These are phyloP conservation scores for Magnusiomyces ingens DNA, from an alignment of 1,139 yeast species.

Conservation along the genomic window DNA sequence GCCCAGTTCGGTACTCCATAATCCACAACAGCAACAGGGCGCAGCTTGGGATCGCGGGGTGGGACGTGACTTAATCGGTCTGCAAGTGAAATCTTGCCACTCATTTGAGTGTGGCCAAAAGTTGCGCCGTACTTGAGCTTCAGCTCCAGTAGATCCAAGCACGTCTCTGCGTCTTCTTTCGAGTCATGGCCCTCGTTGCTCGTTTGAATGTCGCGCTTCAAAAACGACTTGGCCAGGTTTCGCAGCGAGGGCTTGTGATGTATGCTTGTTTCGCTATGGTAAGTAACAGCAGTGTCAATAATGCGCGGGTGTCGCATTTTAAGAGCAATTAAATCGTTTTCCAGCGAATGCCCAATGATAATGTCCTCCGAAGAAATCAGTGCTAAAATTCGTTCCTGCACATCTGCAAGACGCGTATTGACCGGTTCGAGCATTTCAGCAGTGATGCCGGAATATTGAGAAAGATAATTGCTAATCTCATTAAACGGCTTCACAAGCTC, in stretches of 20 bases:
- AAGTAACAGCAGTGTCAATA: slow-evolving; percentile 80
- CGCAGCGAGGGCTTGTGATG: slow-evolving; percentile 73
- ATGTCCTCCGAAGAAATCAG: slow-evolving; percentile 61
- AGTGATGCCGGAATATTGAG: slow-evolving; percentile 83
- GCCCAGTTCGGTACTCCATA: slow-evolving; percentile 34
- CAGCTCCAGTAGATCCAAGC: slow-evolving; percentile 66
- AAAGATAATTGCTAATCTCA: slow-evolving; percentile 69
- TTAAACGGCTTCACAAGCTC: slow-evolving; percentile 69
- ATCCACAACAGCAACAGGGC: slow-evolving; percentile 27
- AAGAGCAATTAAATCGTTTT: slow-evolving; percentile 81
- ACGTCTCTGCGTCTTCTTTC: slow-evolving; percentile 75
- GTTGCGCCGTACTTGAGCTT: slow-evolving; percentile 60
- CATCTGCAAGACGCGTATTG: slow-evolving; percentile 57
- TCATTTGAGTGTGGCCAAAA: slow-evolving; percentile 44
- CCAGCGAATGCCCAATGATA: slow-evolving; percentile 87
- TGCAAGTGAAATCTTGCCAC: slow-evolving; percentile 18
- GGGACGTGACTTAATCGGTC: slow-evolving; percentile 15
- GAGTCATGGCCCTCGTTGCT: slow-evolving; percentile 68
- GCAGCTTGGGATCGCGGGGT: not conserved
- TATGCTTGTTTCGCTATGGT: slow-evolving; percentile 59
- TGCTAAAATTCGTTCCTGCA: slow-evolving; percentile 50
- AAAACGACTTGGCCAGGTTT: slow-evolving; percentile 52
- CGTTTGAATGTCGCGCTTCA: slow-evolving; percentile 59
- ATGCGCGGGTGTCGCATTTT: slow-evolving; percentile 63
- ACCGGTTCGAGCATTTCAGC: slow-evolving; percentile 55